phyloP scores from a whole-genome alignment of 345 rosid species.

The Hibiscus syriacus region DNA sequence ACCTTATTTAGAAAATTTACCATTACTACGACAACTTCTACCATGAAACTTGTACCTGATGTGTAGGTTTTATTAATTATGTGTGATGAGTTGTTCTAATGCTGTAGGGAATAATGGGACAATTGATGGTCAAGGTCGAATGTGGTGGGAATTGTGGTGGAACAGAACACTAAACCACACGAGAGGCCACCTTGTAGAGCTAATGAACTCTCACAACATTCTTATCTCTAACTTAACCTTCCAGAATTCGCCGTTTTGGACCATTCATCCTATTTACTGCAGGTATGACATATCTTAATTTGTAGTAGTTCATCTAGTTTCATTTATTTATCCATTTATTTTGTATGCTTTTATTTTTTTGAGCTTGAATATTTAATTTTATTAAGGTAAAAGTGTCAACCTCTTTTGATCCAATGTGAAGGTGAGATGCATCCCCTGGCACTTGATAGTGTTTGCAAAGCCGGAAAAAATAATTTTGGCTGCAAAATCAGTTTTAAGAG shows the following conservation, averaged over 20 bases:
- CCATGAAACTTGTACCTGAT: neutral
- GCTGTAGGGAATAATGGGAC: conserved; percentile 83
- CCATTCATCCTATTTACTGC: conserved; percentile 91
- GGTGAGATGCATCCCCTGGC: neutral
- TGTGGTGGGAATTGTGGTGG: conserved; percentile 99
- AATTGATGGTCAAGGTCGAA: conserved; percentile 90
- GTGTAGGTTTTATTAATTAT: neutral
- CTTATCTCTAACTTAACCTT: conserved; percentile 85
- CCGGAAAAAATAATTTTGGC: neutral
- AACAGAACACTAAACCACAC: conserved; percentile 78
- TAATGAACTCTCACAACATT: conserved; percentile 66
- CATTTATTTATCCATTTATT: neutral
- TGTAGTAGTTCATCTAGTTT: neutral
- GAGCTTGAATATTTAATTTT: neutral
- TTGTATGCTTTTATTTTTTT: neutral
- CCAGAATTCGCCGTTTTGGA: conserved; percentile 92
- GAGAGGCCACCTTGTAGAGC: conserved; percentile 89
- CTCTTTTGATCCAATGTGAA: neutral
- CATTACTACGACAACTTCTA: neutral
- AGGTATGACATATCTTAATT: conserved; percentile 35
- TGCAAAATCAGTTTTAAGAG: neutral
- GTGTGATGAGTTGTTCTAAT: neutral
- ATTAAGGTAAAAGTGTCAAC: neutral
- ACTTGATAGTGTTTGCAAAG: neutral
- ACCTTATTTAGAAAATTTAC: neutral